Percentiles rank a stretch among this genome's conserved stretches.
Conservation (phyloP, 139 green algal species). For the Haematococcus lacustris region DNA sequence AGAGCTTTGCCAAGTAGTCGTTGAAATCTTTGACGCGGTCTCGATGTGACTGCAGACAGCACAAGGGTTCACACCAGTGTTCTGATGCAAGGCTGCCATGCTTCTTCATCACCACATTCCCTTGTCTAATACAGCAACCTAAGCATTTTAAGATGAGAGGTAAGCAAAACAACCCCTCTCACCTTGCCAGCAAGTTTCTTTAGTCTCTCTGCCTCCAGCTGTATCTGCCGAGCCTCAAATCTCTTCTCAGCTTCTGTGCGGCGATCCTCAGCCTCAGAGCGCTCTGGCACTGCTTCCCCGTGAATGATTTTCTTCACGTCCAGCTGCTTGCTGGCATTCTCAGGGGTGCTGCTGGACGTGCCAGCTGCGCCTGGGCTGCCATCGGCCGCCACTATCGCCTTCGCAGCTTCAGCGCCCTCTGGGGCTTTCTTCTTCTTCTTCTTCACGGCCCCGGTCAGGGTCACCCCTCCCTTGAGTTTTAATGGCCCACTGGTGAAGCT, state of each 20-base stretch:
- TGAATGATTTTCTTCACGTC: slow-evolving; percentile 26
- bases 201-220: slow-evolving; percentile 63
- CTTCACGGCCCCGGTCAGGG: slow-evolving; percentile 52
- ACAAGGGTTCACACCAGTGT: no score
- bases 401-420: not conserved
- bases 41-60: slow-evolving; percentile 67
- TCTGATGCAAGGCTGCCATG: no score
- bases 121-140: no score
- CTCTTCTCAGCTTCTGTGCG: slow-evolving; percentile 75
- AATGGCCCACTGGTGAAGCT: slow-evolving; percentile 72
- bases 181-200: slow-evolving; percentile 65
- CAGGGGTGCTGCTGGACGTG: not conserved
- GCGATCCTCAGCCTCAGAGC: slow-evolving; percentile 37
- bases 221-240: slow-evolving; percentile 20
- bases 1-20: slow-evolving; percentile 64
- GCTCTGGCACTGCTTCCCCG: slow-evolving; percentile 32
- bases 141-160: no score
- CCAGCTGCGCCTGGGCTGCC: not conserved
- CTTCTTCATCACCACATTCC: no score
- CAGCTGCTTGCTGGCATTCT: not conserved
- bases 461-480: slow-evolving; percentile 77
- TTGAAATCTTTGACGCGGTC: slow-evolving; percentile 83
- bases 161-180: no score
- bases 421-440: slow-evolving; percentile 78
- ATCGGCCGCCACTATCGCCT: not conserved